Base-by-base conservation (phyloP, 306 rosid species). In the Fragaria ananassa region DNA sequence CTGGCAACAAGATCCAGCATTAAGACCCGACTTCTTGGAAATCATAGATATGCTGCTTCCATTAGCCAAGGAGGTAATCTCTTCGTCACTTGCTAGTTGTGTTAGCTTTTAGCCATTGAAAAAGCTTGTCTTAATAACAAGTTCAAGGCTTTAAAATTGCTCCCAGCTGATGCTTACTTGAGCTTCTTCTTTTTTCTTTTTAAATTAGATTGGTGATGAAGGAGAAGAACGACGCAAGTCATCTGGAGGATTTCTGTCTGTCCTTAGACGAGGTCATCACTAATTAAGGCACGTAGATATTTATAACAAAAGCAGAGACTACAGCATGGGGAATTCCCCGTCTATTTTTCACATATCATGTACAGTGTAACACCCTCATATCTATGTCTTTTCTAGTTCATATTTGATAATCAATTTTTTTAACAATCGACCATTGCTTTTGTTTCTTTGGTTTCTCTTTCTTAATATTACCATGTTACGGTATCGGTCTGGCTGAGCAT, bases 1-100 rank as follows among this genome's bases (percentile, higher is more conserved):
- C 69, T 96, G 99, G 99, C 96, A 88, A 87, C 90, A 89, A 81
- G 99, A 93, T 74, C 91, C 98, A 4, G 78, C 90, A 35, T 73
- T 76, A 49, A 86, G 98, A 80, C 98, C 99, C 0, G 93, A 96
- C 83, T 96, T 96, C 86, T 79, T 82, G 7, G 96, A 91, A 84
- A 85, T 96, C 70, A 88, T 87, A n/a, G 96, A 89, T 72, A 83
- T 86, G 67, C 76, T 93, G 81, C 89, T 85, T 85, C 85, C 86
- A 74, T 70, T 88, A 60, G 82, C 89, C 42, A 88, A 88, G 74
- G 97, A 93, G 90, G 99, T 91, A 42, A 31, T 68, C 25, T 78
- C 18, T 21, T 21, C 8, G 9, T 19, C 7, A 68, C 62, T 65
- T 68, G 51, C 37, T 15, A 10, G 34, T 66, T 37, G 64, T 21